Evolutionary conservation across 2,329 filamentous ascomycete genomes (phyloP), one percentile per base, ranked within the genome.

Genomic region (Bipolaris gigantea): DNA sequence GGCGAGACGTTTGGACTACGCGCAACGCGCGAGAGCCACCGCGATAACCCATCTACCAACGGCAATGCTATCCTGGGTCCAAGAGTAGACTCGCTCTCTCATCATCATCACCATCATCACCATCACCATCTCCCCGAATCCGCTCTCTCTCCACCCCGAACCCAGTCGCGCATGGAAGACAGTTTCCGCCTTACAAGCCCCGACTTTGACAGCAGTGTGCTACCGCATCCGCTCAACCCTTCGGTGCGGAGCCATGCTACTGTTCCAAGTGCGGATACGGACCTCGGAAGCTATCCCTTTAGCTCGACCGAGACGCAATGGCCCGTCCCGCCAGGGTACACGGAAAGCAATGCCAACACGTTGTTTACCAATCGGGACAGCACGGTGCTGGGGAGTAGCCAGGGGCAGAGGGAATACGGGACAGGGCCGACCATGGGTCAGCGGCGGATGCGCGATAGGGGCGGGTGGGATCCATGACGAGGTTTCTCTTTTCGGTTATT

Each of bases 311-410:
- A 64, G 1, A 55, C 61, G 55, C 50, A 54, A 11, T 67, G 61
- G 56, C 64, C 63, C 8, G 56, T 57, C 15, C 64, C 63, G 2
- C 62, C 63, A 0, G 56, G 55, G 13, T 65, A 64, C 34, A 48
- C n/a, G 18, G 52, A 57, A 35, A 53, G 54, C 19, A 47, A 41
- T 50, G 53, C 46, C 42, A 51, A 47, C 39, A 45, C 49, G 36
- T 41, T 48, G 36, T 47, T 55, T 32, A 52, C 11, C 27, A 30
- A 13, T 30, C 10, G 53, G 16, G 57, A 53, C 23, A 57, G 56
- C n/a, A 55, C 50, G 18, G 51, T 58, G 25, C 13, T 55, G 34
- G 49, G 52, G 1, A 33, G 1, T 42, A 34, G 34, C n/a, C 36
- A 15, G 34, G 42, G 25, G 34, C 32, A 43, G 35, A 21, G 46